phyloP scores from a whole-genome alignment of 441 rosid species.

The Pelargonium fulgidum region DNA sequence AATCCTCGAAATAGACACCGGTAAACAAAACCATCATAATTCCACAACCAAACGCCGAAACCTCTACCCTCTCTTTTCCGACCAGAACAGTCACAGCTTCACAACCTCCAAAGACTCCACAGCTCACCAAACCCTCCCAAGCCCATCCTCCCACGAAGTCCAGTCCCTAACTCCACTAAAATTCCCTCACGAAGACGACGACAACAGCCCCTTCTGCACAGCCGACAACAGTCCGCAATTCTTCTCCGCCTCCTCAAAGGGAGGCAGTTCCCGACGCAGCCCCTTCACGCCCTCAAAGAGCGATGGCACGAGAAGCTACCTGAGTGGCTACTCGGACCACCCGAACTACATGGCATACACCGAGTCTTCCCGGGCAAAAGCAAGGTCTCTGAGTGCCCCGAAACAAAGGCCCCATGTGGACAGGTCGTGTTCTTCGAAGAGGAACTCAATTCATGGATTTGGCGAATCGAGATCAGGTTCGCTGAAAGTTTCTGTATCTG shows the following conservation, averaged over 20 bases:
- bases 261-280: slow-evolving; percentile 44
- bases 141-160: no score
- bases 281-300: slow-evolving; percentile 65
- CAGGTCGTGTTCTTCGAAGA: slow-evolving; percentile 53
- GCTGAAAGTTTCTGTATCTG: slow-evolving; percentile 31
- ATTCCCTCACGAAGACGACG: no score
- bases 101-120: no score
- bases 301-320: slow-evolving; percentile 47
- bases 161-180: no score
- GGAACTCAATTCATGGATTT: slow-evolving; percentile 41
- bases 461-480: slow-evolving; percentile 41
- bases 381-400: slow-evolving; percentile 73
- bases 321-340: slow-evolving; percentile 45
- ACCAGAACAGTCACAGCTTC: no score
- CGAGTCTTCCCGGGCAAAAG: slow-evolving; percentile 77
- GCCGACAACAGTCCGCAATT: slow-evolving; percentile 73
- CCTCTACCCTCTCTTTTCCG: no score
- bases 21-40: no score
- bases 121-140: no score
- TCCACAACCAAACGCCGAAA: no score
- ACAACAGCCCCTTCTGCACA: slow-evolving; percentile 34
- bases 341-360: slow-evolving; percentile 93
- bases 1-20: no score
- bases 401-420: slow-evolving; percentile 68
- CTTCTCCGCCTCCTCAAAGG: slow-evolving; percentile 56